phyloP scores from a whole-genome alignment of 1,139 yeast genomes.

The Eremothecium coryli region DNA sequence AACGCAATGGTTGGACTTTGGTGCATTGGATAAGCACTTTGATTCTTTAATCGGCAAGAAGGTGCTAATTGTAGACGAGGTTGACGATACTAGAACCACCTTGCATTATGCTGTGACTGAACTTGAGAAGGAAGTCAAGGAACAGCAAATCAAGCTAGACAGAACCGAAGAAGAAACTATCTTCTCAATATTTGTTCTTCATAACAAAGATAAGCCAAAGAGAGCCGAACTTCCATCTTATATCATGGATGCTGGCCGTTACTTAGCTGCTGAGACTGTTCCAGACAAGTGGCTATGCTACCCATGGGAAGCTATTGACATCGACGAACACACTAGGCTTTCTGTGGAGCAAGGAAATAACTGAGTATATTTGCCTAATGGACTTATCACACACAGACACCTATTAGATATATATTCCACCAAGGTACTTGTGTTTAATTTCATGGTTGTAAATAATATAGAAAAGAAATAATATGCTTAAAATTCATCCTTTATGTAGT shows the following conservation, averaged over 20 bases:
- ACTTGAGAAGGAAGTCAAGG: constrained; percentile 70
- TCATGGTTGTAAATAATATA: neutral
- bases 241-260: constrained; percentile 40
- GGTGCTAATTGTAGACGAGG: constrained; percentile 82
- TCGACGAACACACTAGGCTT: constrained; percentile 67
- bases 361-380: constrained; percentile 9
- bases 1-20: constrained; percentile 92
- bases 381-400: neutral
- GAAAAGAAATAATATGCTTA: neutral
- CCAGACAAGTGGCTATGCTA: constrained; percentile 54
- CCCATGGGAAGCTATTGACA: constrained; percentile 68
- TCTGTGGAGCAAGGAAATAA: constrained; percentile 65
- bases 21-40: constrained; percentile 43
- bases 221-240: constrained; percentile 43
- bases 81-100: constrained; percentile 92
- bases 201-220: constrained; percentile 49
- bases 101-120: constrained; percentile 85
- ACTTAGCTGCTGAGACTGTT: constrained; percentile 44
- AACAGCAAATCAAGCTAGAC: constrained; percentile 35
- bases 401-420: neutral
- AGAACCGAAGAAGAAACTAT: constrained; percentile 35
- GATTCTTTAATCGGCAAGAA: constrained; percentile 70
- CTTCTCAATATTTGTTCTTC: constrained; percentile 50
- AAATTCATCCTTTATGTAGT: constrained; percentile 8
- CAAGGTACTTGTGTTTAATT: neutral